Evolutionary conservation across 2,329 filamentous ascomycete genomes (phyloP).

Genomic region (Ramularia endophylla): DNA sequence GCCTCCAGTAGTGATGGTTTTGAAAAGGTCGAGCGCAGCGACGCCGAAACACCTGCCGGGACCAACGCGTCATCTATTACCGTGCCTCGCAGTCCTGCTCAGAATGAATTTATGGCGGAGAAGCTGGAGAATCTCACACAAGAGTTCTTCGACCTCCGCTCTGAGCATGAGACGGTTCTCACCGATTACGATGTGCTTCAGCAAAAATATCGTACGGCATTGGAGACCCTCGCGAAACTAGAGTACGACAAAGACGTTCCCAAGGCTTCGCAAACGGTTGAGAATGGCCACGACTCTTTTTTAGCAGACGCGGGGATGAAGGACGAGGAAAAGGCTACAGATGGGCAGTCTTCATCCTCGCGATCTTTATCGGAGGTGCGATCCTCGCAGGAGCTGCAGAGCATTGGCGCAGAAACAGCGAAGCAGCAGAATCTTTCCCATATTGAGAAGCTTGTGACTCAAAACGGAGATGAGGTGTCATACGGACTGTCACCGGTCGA

Average conservation of each 20-base stretch:
- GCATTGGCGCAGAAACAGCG: conserved; percentile 33
- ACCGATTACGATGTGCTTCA: conserved; percentile 76
- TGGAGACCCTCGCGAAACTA: conserved; percentile 74
- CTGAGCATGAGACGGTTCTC: conserved; percentile 81
- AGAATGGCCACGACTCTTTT: conserved; percentile 68
- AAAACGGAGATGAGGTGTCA: background rate
- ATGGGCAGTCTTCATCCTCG: conserved; percentile 67
- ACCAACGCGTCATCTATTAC: conserved; percentile 12
- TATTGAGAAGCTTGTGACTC: conserved; percentile 9
- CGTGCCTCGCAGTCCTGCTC: conserved; percentile 61
- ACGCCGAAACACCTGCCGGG: conserved; percentile 7
- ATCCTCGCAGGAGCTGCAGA: conserved; percentile 75
- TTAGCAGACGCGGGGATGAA: conserved; percentile 70
- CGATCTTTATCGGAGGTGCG: conserved; percentile 92
- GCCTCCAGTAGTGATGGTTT: conserved; percentile 14
- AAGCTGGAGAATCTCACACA: conserved; percentile 89
- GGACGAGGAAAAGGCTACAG: conserved; percentile 28
- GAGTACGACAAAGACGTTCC: conserved; percentile 60
- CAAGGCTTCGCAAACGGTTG: conserved; percentile 60
- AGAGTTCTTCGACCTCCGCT: conserved; percentile 81
- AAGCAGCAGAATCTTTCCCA: conserved; percentile 8
- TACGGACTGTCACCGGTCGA: conserved; percentile 29
- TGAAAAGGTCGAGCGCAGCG: conserved; percentile 14
- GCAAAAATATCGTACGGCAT: conserved; percentile 82
- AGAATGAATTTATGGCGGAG: conserved; percentile 80